Percentiles rank a stretch among this genome's conserved stretches.
phyloP scores from a whole-genome alignment of 164 flowering plant genomes.

The Nelumbo lutea region DNA sequence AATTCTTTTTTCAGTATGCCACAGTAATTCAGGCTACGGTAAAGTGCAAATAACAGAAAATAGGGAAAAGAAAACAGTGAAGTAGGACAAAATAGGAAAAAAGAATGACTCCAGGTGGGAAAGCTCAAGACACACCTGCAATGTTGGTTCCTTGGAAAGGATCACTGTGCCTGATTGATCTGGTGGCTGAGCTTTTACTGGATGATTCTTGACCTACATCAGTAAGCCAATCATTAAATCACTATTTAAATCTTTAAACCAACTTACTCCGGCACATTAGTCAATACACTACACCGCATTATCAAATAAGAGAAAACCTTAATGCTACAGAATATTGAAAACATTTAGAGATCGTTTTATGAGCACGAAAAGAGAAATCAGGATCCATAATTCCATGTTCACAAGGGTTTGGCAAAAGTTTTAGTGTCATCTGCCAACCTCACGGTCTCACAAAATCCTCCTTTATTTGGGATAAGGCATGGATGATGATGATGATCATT shows the following conservation, averaged over 20 bases:
- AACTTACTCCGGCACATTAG: too few species aligned
- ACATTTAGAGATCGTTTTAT: too few species aligned
- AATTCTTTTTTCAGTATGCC: too few species aligned
- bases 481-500: too few species aligned
- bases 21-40: too few species aligned
- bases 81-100: background rate
- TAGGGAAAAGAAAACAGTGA: background rate
- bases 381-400: too few species aligned
- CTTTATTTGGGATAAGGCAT: too few species aligned
- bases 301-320: background rate
- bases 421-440: background rate
- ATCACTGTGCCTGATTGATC: slow-evolving; percentile 51
- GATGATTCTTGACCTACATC: slow-evolving; percentile 53
- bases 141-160: slow-evolving; percentile 78
- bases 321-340: background rate
- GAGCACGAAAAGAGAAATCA: too few species aligned
- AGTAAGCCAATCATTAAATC: slow-evolving; percentile 2
- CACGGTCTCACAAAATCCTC: background rate
- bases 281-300: background rate
- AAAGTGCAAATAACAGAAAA: too few species aligned
- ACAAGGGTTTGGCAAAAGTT: too few species aligned
- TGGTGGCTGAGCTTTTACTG: slow-evolving; percentile 59
- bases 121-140: slow-evolving; percentile 38
- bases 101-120: background rate
- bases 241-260: background rate